Percentiles rank a stretch among this genome's conserved stretches.
Conservation (phyloP, 352 stramenopile species). For the Pythium myriotylum region DNA sequence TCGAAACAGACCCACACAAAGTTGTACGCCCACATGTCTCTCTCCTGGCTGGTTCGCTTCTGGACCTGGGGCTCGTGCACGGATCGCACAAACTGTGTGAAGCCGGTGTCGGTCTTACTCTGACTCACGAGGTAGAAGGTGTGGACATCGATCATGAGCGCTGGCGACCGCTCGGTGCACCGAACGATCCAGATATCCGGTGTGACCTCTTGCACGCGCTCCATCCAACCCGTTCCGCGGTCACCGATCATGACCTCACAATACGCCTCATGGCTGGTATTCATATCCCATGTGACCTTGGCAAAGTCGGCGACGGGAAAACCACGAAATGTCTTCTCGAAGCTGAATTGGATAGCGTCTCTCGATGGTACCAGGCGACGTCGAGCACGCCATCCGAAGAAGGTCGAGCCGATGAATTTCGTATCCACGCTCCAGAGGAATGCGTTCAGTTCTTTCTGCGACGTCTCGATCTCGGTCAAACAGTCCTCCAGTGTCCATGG, state of each 20-base stretch:
- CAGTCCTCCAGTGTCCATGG: not conserved
- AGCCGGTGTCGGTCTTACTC: not conserved
- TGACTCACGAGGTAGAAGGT: not conserved
- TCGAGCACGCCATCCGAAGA: not conserved
- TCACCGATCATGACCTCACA: not conserved
- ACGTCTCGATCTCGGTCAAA: not conserved
- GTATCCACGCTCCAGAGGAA: not conserved
- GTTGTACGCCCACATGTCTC: not conserved
- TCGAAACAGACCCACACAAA: not conserved
- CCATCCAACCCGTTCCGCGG: not conserved
- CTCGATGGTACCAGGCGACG: not conserved
- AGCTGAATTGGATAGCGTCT: not conserved
- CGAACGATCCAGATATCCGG: constrained; percentile 1
- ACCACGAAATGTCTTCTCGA: not conserved
- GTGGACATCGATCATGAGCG: not conserved
- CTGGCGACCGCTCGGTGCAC: not conserved
- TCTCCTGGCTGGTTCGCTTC: not conserved
- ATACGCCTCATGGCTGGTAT: not conserved
- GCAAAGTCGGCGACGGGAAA: not conserved
- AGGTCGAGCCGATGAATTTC: not conserved
- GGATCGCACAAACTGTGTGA: not conserved
- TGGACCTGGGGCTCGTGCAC: not conserved
- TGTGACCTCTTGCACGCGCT: constrained; percentile 3
- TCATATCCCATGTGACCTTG: constrained; percentile 2
- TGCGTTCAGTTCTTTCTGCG: not conserved